Conservation (phyloP, 2,329 filamentous ascomycete species). For the Colletotrichum sp. region DNA sequence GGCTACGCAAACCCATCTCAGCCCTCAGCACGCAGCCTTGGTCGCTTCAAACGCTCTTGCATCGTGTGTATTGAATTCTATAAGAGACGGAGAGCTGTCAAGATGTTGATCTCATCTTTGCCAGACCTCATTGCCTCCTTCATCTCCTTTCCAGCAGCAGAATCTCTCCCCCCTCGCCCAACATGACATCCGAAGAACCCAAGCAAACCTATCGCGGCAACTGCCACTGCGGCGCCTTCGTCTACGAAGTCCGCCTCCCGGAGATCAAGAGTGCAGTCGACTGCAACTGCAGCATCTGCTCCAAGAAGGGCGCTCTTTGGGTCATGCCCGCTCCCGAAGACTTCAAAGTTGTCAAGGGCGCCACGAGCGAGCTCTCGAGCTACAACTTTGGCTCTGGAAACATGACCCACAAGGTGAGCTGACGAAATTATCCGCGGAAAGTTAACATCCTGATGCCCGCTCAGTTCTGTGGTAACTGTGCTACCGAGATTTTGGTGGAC, state of each 20-base stretch:
- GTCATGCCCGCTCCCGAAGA: slow-evolving; percentile 32
- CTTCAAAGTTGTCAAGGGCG: slow-evolving; percentile 54
- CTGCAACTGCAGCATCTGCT: slow-evolving; percentile 74
- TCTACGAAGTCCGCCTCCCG: slow-evolving; percentile 57
- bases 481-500: slow-evolving; percentile 43
- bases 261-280: slow-evolving; percentile 60
- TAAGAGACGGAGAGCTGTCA: neutral
- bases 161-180: neutral
- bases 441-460: neutral
- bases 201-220: slow-evolving; percentile 56
- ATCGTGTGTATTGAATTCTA: neutral
- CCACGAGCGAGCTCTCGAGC: slow-evolving; percentile 39
- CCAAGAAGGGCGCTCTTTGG: slow-evolving; percentile 52
- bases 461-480: slow-evolving; percentile 60
- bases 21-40: neutral
- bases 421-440: neutral
- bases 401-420: slow-evolving; percentile 46
- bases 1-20: neutral
- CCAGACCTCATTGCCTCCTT: neutral
- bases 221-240: slow-evolving; percentile 61
- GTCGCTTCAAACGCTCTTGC: neutral
- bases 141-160: neutral
- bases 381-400: slow-evolving; percentile 49
- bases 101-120: neutral
- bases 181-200: neutral